Evolutionary conservation across 2,329 filamentous ascomycete species (phyloP).

Genomic region (Parafenestella ontariensis): DNA sequence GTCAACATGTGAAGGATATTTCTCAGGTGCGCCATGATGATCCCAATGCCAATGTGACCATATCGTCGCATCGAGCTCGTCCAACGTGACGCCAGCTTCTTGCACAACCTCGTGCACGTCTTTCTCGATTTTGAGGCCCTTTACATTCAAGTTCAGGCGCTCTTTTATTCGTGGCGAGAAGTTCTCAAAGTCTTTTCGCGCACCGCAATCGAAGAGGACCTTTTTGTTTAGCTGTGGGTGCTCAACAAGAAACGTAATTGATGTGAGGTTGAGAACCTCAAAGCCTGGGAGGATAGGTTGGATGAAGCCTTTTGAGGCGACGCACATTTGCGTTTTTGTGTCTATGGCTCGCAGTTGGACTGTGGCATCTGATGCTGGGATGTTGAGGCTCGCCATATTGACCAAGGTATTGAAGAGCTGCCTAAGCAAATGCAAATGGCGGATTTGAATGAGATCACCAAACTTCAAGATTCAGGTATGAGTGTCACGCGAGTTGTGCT

Average conservation of each 20-base stretch:
- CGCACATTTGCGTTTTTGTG: constrained; percentile 17
- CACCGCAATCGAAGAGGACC: constrained; percentile 21
- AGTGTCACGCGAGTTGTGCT: not conserved
- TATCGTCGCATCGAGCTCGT: constrained; percentile 48
- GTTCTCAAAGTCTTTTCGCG: constrained; percentile 24
- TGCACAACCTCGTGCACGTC: constrained; percentile 31
- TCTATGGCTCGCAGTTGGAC: constrained; percentile 19
- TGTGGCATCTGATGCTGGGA: constrained; percentile 7
- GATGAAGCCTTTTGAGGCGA: constrained; percentile 18
- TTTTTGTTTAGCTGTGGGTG: constrained; percentile 8
- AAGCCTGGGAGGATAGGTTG: constrained; percentile 14
- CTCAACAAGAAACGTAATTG: constrained; percentile 17
- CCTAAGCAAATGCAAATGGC: not conserved
- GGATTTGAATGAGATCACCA: not conserved
- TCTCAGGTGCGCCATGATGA: constrained; percentile 59
- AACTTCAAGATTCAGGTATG: not conserved
- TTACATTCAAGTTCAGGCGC: constrained; percentile 19
- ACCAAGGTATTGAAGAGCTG: not conserved
- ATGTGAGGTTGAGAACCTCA: constrained; percentile 15
- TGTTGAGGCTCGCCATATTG: constrained; percentile 9
- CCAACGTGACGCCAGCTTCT: constrained; percentile 16
- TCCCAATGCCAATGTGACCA: constrained; percentile 58
- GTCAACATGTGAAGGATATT: constrained; percentile 54
- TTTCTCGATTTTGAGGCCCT: constrained; percentile 18
- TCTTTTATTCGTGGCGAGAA: constrained; percentile 16